phyloP scores from a whole-genome alignment of 345 rosid genomes.

The Reutealis trisperma region DNA sequence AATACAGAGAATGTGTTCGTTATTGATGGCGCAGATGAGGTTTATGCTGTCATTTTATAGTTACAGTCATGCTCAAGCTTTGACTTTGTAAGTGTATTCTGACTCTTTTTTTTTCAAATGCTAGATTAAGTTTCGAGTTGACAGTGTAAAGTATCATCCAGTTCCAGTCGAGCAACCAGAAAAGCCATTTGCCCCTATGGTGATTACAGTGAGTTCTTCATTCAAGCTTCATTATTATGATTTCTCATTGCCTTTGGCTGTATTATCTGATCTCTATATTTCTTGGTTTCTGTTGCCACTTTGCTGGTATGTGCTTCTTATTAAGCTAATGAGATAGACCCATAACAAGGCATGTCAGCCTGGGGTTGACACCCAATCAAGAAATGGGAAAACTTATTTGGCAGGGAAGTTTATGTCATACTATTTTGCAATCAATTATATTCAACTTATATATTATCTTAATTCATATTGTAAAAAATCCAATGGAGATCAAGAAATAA shows the following conservation, averaged over 20 bases:
- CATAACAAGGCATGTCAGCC: neutral
- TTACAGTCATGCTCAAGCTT: neutral
- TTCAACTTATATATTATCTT: neutral
- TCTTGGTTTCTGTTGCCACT: neutral
- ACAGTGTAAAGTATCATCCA: slow-evolving; percentile 54
- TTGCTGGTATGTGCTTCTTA: neutral
- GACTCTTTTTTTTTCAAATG: slow-evolving; percentile 26
- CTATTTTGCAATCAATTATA: neutral
- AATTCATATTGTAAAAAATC: neutral
- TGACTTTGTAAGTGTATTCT: neutral
- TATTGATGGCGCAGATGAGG: slow-evolving; percentile 69
- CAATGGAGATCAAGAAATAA: no score
- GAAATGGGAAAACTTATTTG: neutral
- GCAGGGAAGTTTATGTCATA: neutral
- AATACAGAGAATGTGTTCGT: slow-evolving; percentile 24
- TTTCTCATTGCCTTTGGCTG: neutral
- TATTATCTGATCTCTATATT: neutral
- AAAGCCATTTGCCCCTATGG: slow-evolving; percentile 92
- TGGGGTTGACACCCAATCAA: neutral
- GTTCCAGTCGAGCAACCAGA: slow-evolving; percentile 65
- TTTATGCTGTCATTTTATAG: slow-evolving; percentile 21
- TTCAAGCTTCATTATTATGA: neutral
- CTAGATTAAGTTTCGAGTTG: slow-evolving; percentile 76
- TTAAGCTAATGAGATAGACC: no score
- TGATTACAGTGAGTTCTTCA: slow-evolving; percentile 62